These are phyloP conservation scores for Suillus clintonianus DNA, from an alignment of 768 basidiomycete species.

Conservation along the genomic window DNA sequence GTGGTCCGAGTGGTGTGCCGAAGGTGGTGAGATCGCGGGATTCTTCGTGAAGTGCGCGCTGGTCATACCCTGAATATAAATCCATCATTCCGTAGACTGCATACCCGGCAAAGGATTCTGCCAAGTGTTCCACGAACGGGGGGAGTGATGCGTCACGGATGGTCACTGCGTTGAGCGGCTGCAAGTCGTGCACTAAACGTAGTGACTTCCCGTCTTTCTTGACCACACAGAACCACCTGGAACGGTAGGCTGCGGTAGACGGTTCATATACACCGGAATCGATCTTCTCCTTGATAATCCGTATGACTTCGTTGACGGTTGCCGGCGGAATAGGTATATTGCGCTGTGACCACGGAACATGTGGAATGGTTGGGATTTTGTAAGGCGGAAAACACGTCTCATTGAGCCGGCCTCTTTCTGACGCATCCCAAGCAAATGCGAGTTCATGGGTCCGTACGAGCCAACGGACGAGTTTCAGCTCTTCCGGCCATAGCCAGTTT, in stretches of 20 bases:
- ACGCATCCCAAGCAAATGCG: no score
- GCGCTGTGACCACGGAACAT: not conserved
- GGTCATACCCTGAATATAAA: constrained; percentile 40
- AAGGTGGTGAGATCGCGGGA: constrained; percentile 45
- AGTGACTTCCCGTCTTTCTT: constrained; percentile 41
- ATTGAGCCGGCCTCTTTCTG: no score
- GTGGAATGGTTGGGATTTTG: no score
- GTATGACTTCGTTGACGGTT: constrained; percentile 18
- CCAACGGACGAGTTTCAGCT: no score
- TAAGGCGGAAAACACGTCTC: no score
- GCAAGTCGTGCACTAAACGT: constrained; percentile 37
- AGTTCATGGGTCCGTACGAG: no score
- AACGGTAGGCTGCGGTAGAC: constrained; percentile 14
- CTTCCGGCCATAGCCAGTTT: no score
- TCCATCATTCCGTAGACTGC: constrained; percentile 33
- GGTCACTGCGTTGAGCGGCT: constrained; percentile 39
- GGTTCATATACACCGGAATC: constrained; percentile 40
- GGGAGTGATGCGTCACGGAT: constrained; percentile 31
- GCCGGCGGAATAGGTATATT: constrained; percentile 34
- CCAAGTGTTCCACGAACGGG: constrained; percentile 21
- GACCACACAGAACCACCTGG: not conserved
- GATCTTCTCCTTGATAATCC: constrained; percentile 36
- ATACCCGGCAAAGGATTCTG: constrained; percentile 36
- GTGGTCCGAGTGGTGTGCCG: constrained; percentile 36
- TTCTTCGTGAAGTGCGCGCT: constrained; percentile 24